Conservation (phyloP, 1,139 yeast species). For the Debaryomyces nepalensis region DNA sequence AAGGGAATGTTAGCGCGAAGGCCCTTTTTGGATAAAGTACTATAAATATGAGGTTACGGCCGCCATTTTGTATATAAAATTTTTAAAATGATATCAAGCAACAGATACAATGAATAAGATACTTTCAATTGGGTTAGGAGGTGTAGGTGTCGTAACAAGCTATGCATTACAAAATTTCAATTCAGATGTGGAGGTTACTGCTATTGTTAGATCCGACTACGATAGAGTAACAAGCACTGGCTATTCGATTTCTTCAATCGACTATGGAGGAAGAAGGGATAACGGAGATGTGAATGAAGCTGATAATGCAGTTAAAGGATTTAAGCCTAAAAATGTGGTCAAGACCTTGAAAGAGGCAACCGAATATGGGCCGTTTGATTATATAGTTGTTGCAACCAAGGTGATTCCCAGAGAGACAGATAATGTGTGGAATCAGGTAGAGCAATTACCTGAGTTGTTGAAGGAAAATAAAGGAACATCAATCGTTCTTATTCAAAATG, state of each 20-base stretch:
- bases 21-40: background rate
- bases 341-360: constrained; percentile 30
- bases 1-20: constrained; percentile 7
- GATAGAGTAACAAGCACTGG: constrained; percentile 33
- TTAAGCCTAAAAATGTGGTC: constrained; percentile 31
- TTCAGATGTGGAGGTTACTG: constrained; percentile 32
- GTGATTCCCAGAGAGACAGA: constrained; percentile 30
- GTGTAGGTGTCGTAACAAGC: constrained; percentile 39
- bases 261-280: constrained; percentile 28
- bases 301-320: constrained; percentile 25
- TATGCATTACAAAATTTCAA: constrained; percentile 31
- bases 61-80: background rate
- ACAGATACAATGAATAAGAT: constrained; percentile 33
- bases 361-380: constrained; percentile 35
- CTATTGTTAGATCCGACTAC: constrained; percentile 35
- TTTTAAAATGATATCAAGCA: background rate
- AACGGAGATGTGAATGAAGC: constrained; percentile 18
- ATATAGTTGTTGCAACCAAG: constrained; percentile 38
- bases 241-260: constrained; percentile 32
- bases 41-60: constrained; percentile 2
- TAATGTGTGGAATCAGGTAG: constrained; percentile 30
- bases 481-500: constrained; percentile 37
- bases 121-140: constrained; percentile 70
- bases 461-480: constrained; percentile 23
- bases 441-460: constrained; percentile 16